Conservation (phyloP, 768 basidiomycete genomes). For the Lentinula edodes region DNA sequence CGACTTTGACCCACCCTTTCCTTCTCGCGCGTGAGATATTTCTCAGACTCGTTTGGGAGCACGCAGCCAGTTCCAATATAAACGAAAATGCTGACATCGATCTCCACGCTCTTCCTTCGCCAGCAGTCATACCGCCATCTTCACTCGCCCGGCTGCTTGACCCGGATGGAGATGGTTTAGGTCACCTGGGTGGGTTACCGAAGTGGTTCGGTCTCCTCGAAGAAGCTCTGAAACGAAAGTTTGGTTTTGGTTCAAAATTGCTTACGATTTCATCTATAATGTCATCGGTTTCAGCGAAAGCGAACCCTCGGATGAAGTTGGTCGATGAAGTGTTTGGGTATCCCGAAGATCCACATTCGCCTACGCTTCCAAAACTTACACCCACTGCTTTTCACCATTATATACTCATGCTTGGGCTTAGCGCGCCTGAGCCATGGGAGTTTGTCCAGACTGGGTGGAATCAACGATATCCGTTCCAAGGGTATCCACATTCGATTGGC, state of each 20-base stretch:
- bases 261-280: too few relatives aligned
- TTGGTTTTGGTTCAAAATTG: neutral
- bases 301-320: neutral
- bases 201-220: neutral
- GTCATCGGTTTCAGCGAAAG: neutral
- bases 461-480: neutral
- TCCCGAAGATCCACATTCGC: neutral
- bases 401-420: neutral
- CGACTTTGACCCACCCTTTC: neutral
- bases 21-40: neutral
- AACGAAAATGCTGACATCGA: neutral
- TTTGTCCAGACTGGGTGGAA: neutral
- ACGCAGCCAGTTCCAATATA: neutral
- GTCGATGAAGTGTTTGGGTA: conserved; percentile 1
- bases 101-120: neutral
- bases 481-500: neutral
- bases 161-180: conserved; percentile 3
- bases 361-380: neutral
- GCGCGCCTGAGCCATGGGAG: conserved; percentile 1
- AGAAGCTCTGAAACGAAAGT: neutral
- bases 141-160: neutral
- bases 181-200: conserved; percentile 1
- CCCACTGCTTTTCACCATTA: conserved; percentile 1
- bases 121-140: neutral
- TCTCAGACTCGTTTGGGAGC: conserved; percentile 4